phyloP scores from a whole-genome alignment of 176 grass and related monocot genomes.

The Triticum turgidum region DNA sequence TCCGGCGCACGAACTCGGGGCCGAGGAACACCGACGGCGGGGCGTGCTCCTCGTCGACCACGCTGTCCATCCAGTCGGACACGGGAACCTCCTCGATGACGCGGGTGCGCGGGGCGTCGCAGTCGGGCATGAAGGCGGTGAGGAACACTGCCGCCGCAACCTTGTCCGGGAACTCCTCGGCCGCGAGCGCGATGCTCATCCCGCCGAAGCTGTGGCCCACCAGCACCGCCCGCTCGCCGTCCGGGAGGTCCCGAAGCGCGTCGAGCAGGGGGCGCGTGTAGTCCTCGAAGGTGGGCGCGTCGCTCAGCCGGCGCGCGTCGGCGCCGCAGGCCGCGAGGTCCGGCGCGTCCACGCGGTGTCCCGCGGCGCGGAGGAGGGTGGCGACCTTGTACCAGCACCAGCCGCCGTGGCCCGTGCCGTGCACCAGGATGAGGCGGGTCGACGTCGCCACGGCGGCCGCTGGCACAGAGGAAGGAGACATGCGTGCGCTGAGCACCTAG shows the following conservation, averaged over 20 bases:
- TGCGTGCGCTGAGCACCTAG: not conserved
- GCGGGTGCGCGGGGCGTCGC: not conserved
- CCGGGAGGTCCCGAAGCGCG: constrained; percentile 23
- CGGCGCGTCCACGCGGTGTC: constrained; percentile 35
- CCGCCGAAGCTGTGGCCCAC: constrained; percentile 70
- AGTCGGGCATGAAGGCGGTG: constrained; percentile 60
- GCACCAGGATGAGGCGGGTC: constrained; percentile 53
- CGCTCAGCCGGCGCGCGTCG: constrained; percentile 30
- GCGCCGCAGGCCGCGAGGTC: constrained; percentile 54
- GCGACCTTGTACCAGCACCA: constrained; percentile 65
- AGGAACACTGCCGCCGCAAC: constrained; percentile 58
- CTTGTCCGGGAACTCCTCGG: constrained; percentile 56
- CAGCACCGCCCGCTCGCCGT: constrained; percentile 41
- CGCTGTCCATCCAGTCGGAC: constrained; percentile 45
- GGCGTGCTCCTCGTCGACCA: not conserved
- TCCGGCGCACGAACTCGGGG: constrained; percentile 36
- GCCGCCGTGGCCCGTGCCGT: constrained; percentile 53
- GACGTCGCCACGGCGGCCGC: not conserved
- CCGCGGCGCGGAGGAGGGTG: constrained; percentile 38
- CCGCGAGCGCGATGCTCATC: constrained; percentile 47
- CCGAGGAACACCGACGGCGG: constrained; percentile 43
- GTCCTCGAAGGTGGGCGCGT: constrained; percentile 51
- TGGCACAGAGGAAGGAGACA: not conserved
- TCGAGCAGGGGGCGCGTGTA: constrained; percentile 60
- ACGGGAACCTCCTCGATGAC: constrained; percentile 8